Conservation (phyloP, 1,284 basidiomycete genomes). For the Megacollybia platyphylla region DNA sequence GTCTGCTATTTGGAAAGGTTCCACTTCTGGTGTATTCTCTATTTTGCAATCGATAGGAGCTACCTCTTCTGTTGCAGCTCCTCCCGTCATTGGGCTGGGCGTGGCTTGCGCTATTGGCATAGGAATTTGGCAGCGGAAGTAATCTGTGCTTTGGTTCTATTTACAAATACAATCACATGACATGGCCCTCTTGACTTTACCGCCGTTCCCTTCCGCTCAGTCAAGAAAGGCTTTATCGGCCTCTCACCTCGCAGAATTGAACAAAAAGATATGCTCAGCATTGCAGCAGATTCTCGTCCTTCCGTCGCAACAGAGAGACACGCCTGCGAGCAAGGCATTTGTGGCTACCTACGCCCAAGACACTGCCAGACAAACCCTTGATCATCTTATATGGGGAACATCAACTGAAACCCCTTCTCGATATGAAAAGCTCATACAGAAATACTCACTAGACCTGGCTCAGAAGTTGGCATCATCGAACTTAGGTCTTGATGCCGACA, state of each 20-base stretch:
- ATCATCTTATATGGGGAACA: constrained; percentile 43
- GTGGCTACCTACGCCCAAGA: constrained; percentile 46
- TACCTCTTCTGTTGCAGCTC: too few relatives aligned
- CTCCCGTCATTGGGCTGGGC: too few relatives aligned
- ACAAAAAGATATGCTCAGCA: constrained; percentile 32
- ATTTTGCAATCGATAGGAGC: too few relatives aligned
- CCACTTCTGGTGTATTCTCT: too few relatives aligned
- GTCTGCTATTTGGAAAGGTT: too few relatives aligned
- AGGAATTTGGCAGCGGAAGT: too few relatives aligned
- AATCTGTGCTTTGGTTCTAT: too few relatives aligned
- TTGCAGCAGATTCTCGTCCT: constrained; percentile 32
- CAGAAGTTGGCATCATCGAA: constrained; percentile 30
- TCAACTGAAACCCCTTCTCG: constrained; percentile 13
- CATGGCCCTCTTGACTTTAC: constrained; percentile 7
- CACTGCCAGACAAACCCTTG: constrained; percentile 33
- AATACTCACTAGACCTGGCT: constrained; percentile 40
- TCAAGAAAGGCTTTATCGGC: constrained; percentile 37
- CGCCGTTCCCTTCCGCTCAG: constrained; percentile 38
- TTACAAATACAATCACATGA: too few relatives aligned
- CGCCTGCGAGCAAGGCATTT: constrained; percentile 31
- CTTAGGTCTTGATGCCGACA: constrained; percentile 32
- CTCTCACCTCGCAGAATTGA: constrained; percentile 35
- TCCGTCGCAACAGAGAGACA: constrained; percentile 31
- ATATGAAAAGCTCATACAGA: constrained; percentile 33
- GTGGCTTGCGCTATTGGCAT: too few relatives aligned